Evolutionary conservation across 495 filamentous ascomycete genomes (phyloP).

Genomic region (Poronia punctata): DNA sequence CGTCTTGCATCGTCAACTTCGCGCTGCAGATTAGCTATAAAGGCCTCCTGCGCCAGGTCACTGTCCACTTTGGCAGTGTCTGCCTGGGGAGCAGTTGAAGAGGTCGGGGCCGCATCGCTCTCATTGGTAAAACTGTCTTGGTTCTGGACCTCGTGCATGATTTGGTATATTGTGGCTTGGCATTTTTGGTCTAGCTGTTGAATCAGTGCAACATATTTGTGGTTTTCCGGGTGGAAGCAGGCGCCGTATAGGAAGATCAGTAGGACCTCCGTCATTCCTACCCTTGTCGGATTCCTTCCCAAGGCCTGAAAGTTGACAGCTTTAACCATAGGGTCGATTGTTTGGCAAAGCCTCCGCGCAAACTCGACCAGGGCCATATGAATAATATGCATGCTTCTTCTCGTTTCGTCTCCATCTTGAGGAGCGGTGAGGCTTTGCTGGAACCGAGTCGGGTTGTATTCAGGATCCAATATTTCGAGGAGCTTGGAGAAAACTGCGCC

Average conservation of each 20-base stretch:
- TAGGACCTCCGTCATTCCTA: slow-evolving; percentile 18
- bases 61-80: slow-evolving; percentile 10
- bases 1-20: slow-evolving; percentile 46
- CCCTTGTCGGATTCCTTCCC: slow-evolving; percentile 20
- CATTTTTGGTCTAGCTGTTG: slow-evolving; percentile 10
- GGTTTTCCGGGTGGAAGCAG: slow-evolving; percentile 17
- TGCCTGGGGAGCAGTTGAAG: neutral
- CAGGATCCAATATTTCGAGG: slow-evolving; percentile 54
- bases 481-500: slow-evolving; percentile 58
- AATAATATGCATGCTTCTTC: slow-evolving; percentile 24
- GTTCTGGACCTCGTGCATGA: slow-evolving; percentile 14
- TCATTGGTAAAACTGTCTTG: slow-evolving; percentile 8
- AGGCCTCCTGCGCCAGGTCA: slow-evolving; percentile 24
- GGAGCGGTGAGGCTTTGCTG: slow-evolving; percentile 34
- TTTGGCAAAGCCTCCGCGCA: slow-evolving; percentile 12
- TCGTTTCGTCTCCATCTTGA: slow-evolving; percentile 14
- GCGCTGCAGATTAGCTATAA: slow-evolving; percentile 17
- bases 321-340: slow-evolving; percentile 20
- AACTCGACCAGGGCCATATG: slow-evolving; percentile 21
- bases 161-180: slow-evolving; percentile 14
- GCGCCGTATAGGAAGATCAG: slow-evolving; percentile 19
- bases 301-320: slow-evolving; percentile 19
- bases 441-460: slow-evolving; percentile 61
- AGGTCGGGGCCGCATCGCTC: slow-evolving; percentile 2
- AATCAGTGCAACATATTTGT: slow-evolving; percentile 13